Evolutionary conservation across 192 early-diverging fungal genomes (phyloP).

Genomic region (Backusella psychrophila): DNA sequence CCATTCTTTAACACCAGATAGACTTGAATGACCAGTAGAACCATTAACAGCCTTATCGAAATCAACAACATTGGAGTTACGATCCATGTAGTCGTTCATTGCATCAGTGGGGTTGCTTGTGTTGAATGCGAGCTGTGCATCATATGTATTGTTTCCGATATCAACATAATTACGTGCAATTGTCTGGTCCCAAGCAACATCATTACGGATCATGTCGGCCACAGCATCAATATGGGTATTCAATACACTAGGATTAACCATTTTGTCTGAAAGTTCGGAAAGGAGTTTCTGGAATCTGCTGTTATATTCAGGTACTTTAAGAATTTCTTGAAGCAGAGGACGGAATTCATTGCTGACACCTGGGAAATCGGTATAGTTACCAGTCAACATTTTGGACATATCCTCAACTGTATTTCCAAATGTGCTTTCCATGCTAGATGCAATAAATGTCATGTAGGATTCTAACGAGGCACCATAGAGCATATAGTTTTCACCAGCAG

Average conservation of each 20-base stretch:
- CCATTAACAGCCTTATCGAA: slow-evolving; percentile 3
- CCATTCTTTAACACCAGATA: neutral
- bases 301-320: slow-evolving; percentile 7
- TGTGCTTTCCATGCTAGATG: neutral
- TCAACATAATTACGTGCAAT: neutral
- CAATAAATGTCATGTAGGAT: neutral
- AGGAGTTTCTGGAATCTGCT: neutral
- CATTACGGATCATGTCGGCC: neutral
- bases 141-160: neutral
- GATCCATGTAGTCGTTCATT: neutral
- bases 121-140: neutral
- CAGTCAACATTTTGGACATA: neutral
- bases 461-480: neutral
- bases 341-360: no score
- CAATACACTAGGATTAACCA: neutral
- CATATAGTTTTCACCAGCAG: neutral
- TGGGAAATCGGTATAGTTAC: neutral
- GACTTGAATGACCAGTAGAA: neutral
- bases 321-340: neutral
- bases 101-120: neutral
- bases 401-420: neutral
- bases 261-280: neutral
- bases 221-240: neutral
- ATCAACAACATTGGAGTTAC: no score
- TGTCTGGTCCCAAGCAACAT: neutral